Evolutionary conservation across 805 yeast genomes (phyloP), one percentile per base, ranked within the genome.

Genomic region (Wickerhamomyces ciferrii): DNA sequence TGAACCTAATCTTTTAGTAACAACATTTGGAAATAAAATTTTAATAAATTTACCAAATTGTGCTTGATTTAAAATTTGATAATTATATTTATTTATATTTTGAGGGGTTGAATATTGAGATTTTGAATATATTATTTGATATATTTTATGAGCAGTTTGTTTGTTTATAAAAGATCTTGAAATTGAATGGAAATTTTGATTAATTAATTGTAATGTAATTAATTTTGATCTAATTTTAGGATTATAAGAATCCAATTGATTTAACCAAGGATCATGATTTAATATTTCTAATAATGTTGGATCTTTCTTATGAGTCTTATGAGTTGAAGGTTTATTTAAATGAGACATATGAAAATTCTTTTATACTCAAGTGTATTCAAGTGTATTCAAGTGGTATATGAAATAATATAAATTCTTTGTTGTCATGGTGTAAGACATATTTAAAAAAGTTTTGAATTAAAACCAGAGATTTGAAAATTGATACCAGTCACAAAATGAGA

Each of bases 1-100:
- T 62, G 83, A 79, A 2, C 97, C 97, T 44, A 89, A 69, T 45
- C 97, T 73, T 52, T 95, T 75, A 0, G 94, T 85, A 27, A 81
- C 79, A 50, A 87, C 69, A 45, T 71, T 69, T 0, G 96, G 94
- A 55, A 76, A 84, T 5, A 79, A 64, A 5, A 82, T 68, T 48
- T 83, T 71, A 18, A 87, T 87, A 39, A 84, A 67, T 56, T 84
- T 86, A 4, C 96, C 96, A 57, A 88, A 78, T 2, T 87, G 79
- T 1, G 95, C 92, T 25, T 88, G 90, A 34, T 84, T 78, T 46
- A 86, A 66, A 4, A 86, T 81, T 32, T 66, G 63, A 13, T 27
- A 27, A 27, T 27, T 23, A 23, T 6, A 23, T 23, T 23, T 23
- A 23, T n/a, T n/a, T n/a, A n/a, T n/a, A n/a, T 23, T 23, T 6